These are phyloP conservation scores for Tarenaya hassleriana DNA, from an alignment of 345 rosid species.

Conservation along the genomic window DNA sequence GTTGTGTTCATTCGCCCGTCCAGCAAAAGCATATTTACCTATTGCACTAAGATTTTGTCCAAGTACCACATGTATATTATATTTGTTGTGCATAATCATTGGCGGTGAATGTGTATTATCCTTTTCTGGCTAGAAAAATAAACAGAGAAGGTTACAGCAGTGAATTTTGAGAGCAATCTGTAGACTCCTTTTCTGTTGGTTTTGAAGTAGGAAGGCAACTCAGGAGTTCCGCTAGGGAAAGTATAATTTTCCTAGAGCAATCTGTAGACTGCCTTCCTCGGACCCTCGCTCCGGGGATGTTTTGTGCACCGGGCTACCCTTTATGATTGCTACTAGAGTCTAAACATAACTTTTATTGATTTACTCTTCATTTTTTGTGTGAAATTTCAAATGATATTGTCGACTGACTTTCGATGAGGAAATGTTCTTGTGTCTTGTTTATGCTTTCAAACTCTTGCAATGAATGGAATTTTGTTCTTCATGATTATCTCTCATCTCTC, in stretches of 20 bases:
- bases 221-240: conserved; percentile 5
- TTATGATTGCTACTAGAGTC: background rate
- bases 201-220: conserved; percentile 14
- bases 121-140: background rate
- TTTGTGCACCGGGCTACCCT: no score
- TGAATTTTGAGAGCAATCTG: background rate
- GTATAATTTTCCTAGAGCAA: no score
- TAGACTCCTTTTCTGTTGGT: conserved; percentile 2
- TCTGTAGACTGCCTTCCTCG: no score
- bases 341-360: conserved; percentile 4
- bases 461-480: no score
- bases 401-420: conserved; percentile 20
- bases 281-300: no score
- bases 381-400: conserved; percentile 8
- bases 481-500: no score
- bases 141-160: background rate
- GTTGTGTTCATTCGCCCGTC: conserved; percentile 6
- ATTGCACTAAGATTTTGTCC: conserved; percentile 7
- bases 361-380: background rate
- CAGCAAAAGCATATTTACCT: conserved; percentile 8
- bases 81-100: background rate
- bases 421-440: conserved; percentile 48
- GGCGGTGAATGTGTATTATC: conserved; percentile 9
- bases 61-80: conserved; percentile 5
- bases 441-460: no score